phyloP scores from a whole-genome alignment of 1,139 yeast species.

The Candida tetrigidarum region DNA sequence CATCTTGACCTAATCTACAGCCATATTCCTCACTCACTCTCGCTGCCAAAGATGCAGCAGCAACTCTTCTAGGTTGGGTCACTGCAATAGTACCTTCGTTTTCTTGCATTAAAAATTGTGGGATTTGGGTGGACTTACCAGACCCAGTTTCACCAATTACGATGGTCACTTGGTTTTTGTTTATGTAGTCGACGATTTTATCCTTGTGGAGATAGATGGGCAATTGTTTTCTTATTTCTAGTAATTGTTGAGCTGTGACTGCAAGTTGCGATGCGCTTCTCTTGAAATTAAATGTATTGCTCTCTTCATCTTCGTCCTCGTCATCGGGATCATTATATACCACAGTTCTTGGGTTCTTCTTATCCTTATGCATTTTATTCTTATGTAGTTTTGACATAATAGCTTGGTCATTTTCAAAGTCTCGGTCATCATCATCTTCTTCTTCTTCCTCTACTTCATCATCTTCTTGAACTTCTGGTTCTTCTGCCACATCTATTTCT shows the following conservation, averaged over 20 bases:
- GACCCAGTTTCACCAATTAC: constrained; percentile 99
- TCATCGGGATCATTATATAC: constrained; percentile 23
- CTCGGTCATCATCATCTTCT: constrained; percentile 4
- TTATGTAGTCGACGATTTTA: constrained; percentile 60
- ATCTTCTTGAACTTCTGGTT: background rate
- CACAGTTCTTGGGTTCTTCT: constrained; percentile 16
- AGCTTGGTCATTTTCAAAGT: constrained; percentile 7
- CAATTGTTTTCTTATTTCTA: constrained; percentile 57
- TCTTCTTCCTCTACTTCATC: background rate
- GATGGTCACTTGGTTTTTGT: constrained; percentile 85
- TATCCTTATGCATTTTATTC: constrained; percentile 8
- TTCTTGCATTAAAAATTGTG: constrained; percentile 92
- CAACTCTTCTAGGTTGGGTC: constrained; percentile 98
- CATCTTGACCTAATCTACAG: constrained; percentile 87
- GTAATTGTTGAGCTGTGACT: constrained; percentile 50
- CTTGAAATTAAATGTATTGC: constrained; percentile 9
- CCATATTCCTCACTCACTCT: constrained; percentile 98
- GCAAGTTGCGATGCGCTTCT: constrained; percentile 25
- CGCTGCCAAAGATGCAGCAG: constrained; percentile 96
- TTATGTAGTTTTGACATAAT: constrained; percentile 1
- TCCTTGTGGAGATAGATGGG: constrained; percentile 81
- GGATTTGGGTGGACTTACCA: constrained; percentile 97
- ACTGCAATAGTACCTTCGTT: constrained; percentile 95
- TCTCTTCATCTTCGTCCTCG: constrained; percentile 33
- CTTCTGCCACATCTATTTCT: constrained; percentile 6